A percentile compares a stretch with the other conserved stretches of the same genome.
Evolutionary conservation across 495 filamentous ascomycete species (phyloP).

Genomic region (Amphirosellinia nigrospora): DNA sequence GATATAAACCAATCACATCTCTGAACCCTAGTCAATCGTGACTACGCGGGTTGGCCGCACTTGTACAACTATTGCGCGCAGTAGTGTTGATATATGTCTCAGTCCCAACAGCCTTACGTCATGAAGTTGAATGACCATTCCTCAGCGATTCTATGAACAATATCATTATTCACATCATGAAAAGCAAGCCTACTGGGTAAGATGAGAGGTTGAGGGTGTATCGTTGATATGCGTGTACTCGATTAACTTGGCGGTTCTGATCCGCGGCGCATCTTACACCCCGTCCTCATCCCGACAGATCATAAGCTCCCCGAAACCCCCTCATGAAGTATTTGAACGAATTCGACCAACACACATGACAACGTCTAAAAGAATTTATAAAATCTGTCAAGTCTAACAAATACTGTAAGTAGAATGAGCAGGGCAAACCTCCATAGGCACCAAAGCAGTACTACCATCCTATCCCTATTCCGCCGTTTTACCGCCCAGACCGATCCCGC

Average conservation of each 20-base stretch:
- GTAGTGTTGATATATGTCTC: not conserved
- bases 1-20: no score
- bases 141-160: not conserved
- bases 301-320: not conserved
- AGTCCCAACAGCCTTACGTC: not conserved
- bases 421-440: not conserved
- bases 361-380: conserved; percentile 1
- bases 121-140: not conserved
- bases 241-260: not conserved
- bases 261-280: not conserved
- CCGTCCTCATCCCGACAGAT: not conserved
- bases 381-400: conserved; percentile 7
- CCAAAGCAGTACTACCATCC: conserved; percentile 5
- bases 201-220: not conserved
- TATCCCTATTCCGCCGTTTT: not conserved
- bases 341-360: not conserved
- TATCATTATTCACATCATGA: no score
- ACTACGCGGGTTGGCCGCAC: no score
- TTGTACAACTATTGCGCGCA: not conserved
- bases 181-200: no score
- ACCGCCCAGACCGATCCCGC: conserved; percentile 12
- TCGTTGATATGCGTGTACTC: not conserved
- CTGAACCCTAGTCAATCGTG: not conserved
- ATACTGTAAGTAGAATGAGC: conserved; percentile 6
- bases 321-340: not conserved